Percentiles rank a stretch among this genome's conserved stretches.
These are phyloP conservation scores for Meripilus lineatus DNA, from an alignment of 1,284 basidiomycete genomes.

Conservation along the genomic window DNA sequence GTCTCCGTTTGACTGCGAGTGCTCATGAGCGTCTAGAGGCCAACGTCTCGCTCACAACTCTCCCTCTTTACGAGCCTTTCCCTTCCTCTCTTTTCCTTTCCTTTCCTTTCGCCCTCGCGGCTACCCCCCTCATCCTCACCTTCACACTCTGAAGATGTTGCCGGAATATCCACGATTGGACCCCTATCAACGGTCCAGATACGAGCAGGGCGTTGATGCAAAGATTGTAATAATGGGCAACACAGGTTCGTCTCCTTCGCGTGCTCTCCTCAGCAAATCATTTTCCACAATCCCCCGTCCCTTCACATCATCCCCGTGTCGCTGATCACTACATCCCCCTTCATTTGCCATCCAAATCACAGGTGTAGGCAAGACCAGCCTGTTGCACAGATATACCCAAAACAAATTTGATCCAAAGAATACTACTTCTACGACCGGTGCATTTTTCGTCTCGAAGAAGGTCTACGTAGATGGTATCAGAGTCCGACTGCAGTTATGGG, in stretches of 20 bases:
- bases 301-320: conserved; percentile 2
- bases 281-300: conserved; percentile 3
- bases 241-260: conserved; percentile 54
- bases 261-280: neutral
- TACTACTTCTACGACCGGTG: conserved; percentile 90
- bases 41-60: no score
- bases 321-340: neutral
- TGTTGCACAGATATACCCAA: conserved; percentile 90
- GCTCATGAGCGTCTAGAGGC: no score
- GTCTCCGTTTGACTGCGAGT: no score
- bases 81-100: conserved; percentile 18
- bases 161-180: conserved; percentile 43
- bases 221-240: conserved; percentile 98
- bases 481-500: conserved; percentile 87
- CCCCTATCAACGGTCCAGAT: conserved; percentile 59
- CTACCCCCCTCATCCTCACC: conserved; percentile 16
- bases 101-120: conserved; percentile 19
- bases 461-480: conserved; percentile 83
- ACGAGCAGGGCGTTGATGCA: conserved; percentile 83
- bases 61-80: no score
- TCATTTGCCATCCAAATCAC: conserved; percentile 7
- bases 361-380: conserved; percentile 95
- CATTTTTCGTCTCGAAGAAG: conserved; percentile 94
- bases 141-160: conserved; percentile 25
- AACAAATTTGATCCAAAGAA: conserved; percentile 85